A percentile compares a stretch with the other conserved stretches of the same genome.
These are phyloP conservation scores for Emergomyces orientalis DNA, from an alignment of 2,329 filamentous ascomycete genomes.

Conservation along the genomic window DNA sequence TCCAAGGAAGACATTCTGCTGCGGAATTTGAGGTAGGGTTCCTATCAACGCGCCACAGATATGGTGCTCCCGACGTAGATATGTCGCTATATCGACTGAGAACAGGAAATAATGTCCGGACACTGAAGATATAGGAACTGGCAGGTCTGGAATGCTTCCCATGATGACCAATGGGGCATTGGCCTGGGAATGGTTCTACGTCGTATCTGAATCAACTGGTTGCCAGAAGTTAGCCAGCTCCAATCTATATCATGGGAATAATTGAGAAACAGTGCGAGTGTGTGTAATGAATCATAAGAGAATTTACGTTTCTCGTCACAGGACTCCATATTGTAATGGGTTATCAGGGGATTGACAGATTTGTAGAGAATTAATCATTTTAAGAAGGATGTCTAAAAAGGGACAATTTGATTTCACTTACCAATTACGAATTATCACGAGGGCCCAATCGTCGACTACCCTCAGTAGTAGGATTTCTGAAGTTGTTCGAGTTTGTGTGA, in stretches of 20 bases:
- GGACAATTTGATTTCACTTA: conserved; percentile 21
- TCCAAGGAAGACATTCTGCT: conserved; percentile 89
- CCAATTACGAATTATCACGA: conserved; percentile 13
- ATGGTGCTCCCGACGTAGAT: conserved; percentile 68
- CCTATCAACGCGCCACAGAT: conserved; percentile 81
- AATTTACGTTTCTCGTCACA: conserved; percentile 33
- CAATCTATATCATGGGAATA: neutral
- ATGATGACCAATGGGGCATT: conserved; percentile 24
- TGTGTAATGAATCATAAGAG: conserved; percentile 22
- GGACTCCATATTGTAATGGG: conserved; percentile 19
- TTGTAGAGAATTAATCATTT: conserved; percentile 57
- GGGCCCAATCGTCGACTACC: neutral
- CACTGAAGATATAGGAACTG: conserved; percentile 71
- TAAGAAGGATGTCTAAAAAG: conserved; percentile 15
- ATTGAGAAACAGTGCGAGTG: conserved; percentile 16
- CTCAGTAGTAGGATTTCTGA: conserved; percentile 4
- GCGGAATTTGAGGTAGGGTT: conserved; percentile 81
- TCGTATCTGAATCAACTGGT: neutral
- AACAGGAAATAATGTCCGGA: conserved; percentile 80
- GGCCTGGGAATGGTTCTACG: neutral
- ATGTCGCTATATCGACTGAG: conserved; percentile 68
- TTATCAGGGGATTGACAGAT: conserved; percentile 82
- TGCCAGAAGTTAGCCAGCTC: neutral
- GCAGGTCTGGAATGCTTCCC: conserved; percentile 38
- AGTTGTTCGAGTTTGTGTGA: neutral